phyloP scores from a whole-genome alignment of 2,329 filamentous ascomycete species.

The Aspergillus brasiliensis region DNA sequence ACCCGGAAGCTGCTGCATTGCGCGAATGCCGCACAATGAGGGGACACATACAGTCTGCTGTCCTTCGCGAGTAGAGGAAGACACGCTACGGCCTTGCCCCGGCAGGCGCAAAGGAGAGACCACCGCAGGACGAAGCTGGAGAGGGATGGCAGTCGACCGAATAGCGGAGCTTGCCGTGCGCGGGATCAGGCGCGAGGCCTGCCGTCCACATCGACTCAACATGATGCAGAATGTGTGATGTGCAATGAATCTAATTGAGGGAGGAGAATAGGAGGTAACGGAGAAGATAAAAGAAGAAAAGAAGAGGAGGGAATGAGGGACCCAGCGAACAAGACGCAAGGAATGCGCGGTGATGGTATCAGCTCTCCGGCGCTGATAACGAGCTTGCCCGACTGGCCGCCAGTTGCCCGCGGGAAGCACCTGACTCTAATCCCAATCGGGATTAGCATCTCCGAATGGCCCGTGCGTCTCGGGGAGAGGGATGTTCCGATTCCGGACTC shows the following conservation, averaged over 20 bases:
- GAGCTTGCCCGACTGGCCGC: constrained; percentile 2
- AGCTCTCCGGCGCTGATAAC: background rate
- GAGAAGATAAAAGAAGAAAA: constrained; percentile 18
- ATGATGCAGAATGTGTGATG: constrained; percentile 31
- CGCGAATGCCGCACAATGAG: background rate
- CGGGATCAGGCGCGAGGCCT: constrained; percentile 35
- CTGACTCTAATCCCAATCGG: constrained; percentile 24
- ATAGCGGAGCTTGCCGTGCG: constrained; percentile 33
- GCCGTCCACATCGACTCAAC: constrained; percentile 41
- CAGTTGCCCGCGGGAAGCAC: constrained; percentile 44
- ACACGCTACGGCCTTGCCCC: constrained; percentile 40
- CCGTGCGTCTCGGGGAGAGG: background rate
- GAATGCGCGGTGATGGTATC: constrained; percentile 13
- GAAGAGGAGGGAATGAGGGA: constrained; percentile 13
- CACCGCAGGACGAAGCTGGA: constrained; percentile 23
- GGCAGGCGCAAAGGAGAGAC: constrained; percentile 25
- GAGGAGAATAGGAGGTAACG: constrained; percentile 34
- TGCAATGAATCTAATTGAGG: background rate
- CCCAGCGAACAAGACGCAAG: constrained; percentile 19
- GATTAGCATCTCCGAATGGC: constrained; percentile 23
- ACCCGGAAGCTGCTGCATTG: background rate
- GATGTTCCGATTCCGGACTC: constrained; percentile 13
- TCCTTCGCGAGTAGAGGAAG: constrained; percentile 41
- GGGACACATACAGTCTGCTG: constrained; percentile 43
- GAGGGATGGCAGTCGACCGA: constrained; percentile 27